Evolutionary conservation across 352 stramenopile species (phyloP).

Genomic region (Phytophthora macrochlamydospora): DNA sequence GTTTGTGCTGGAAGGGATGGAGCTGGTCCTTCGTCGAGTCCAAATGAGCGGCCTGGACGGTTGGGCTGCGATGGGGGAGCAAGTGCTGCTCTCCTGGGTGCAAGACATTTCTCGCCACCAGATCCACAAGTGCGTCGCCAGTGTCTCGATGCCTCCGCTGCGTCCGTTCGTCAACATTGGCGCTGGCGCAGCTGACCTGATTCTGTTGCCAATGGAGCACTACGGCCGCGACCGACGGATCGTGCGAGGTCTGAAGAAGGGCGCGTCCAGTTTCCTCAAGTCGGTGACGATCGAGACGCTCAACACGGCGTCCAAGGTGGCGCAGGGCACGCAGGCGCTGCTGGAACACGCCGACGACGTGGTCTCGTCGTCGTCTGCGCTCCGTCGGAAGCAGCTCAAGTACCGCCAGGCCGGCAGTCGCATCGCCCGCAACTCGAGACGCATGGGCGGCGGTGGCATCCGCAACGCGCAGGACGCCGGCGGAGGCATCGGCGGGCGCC

Average conservation of each 20-base stretch:
- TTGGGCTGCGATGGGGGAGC: slow-evolving; percentile 74
- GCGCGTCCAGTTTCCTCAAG: slow-evolving; percentile 87
- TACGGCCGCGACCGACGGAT: slow-evolving; percentile 83
- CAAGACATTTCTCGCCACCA: slow-evolving; percentile 89
- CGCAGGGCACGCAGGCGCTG: slow-evolving; percentile 81
- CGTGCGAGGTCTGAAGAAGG: slow-evolving; percentile 86
- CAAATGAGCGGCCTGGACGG: slow-evolving; percentile 84
- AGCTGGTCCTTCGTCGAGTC: slow-evolving; percentile 83
- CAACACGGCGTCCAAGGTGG: slow-evolving; percentile 85
- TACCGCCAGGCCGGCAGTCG: slow-evolving; percentile 80
- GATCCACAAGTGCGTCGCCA: slow-evolving; percentile 90
- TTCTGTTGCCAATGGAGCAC: slow-evolving; percentile 86
- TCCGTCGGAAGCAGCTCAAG: slow-evolving; percentile 76
- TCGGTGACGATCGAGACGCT: slow-evolving; percentile 89
- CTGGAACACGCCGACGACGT: slow-evolving; percentile 86
- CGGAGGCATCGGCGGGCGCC: slow-evolving; percentile 76
- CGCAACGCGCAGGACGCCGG: slow-evolving; percentile 71
- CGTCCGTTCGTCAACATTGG: slow-evolving; percentile 89
- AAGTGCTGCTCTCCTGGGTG: slow-evolving; percentile 86
- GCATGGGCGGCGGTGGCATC: slow-evolving; percentile 80
- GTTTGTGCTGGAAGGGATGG: slow-evolving; percentile 89
- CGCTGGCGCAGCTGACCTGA: slow-evolving; percentile 82
- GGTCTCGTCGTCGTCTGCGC: slow-evolving; percentile 64
- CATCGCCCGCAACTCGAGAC: slow-evolving; percentile 81
- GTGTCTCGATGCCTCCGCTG: slow-evolving; percentile 86